Evolutionary conservation across 129 eudicot species (phyloP).

Genomic region (Centella asiatica): DNA sequence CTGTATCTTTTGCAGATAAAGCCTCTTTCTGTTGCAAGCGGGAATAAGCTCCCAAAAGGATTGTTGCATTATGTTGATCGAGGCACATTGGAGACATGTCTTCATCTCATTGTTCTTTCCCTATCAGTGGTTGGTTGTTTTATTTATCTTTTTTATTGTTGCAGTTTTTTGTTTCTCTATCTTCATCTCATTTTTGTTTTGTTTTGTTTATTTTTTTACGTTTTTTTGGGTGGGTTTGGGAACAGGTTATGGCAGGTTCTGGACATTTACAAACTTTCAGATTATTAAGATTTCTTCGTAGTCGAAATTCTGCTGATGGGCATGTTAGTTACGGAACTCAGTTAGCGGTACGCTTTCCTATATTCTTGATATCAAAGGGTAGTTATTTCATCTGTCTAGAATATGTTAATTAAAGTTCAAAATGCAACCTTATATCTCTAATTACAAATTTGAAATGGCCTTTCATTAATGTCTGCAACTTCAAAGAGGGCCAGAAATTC

Average conservation of each 20-base stretch:
- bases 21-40: conserved; percentile 45
- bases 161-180: neutral
- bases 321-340: conserved; percentile 82
- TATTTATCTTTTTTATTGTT: too few species aligned
- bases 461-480: neutral
- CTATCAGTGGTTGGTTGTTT: conserved; percentile 64
- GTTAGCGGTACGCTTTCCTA: conserved; percentile 61
- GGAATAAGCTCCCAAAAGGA: conserved; percentile 55
- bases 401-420: neutral
- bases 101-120: conserved; percentile 90
- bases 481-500: neutral
- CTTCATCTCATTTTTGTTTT: too few species aligned
- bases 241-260: conserved; percentile 98
- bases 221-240: neutral
- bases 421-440: too few species aligned
- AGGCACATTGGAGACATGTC: conserved; percentile 90
- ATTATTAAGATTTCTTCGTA: conserved; percentile 72
- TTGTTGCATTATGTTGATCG: conserved; percentile 75
- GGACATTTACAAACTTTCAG: conserved; percentile 79
- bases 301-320: conserved; percentile 75
- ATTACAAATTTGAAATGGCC: too few species aligned
- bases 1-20: conserved; percentile 54
- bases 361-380: neutral
- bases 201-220: neutral
- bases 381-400: neutral